Evolutionary conservation across 805 yeast genomes (phyloP).

Genomic region (Lipomyces spencermartinsiae): DNA sequence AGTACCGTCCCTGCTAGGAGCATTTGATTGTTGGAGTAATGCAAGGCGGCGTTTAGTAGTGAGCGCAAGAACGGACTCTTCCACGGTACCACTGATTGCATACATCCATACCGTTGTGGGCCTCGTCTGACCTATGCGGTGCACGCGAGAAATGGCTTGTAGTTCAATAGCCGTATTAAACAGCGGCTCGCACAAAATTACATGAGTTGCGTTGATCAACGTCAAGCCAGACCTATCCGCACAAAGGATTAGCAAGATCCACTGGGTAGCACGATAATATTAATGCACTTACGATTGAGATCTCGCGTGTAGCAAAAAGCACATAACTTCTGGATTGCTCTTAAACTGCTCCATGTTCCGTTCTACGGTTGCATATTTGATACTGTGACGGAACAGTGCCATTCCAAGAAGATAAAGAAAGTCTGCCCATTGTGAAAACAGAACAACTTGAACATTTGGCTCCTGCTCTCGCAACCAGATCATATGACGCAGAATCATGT

Average conservation of each 20-base stretch:
- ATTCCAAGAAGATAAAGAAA: conserved; percentile 68
- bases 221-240: conserved; percentile 71
- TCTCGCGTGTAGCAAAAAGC: conserved; percentile 82
- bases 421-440: conserved; percentile 90
- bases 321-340: conserved; percentile 63
- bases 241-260: not conserved
- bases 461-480: conserved; percentile 65
- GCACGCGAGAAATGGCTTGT: conserved; percentile 91
- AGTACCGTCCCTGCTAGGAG: conserved; percentile 6
- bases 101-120: conserved; percentile 93
- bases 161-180: conserved; percentile 85
- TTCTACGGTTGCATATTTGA: conserved; percentile 62
- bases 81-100: conserved; percentile 81
- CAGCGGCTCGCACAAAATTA: conserved; percentile 89
- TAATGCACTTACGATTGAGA: conserved; percentile 64
- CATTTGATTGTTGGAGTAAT: conserved; percentile 38
- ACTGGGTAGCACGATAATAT: conserved; percentile 13
- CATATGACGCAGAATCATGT: conserved; percentile 76
- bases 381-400: conserved; percentile 66
- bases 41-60: conserved; percentile 65
- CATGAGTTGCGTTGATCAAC: conserved; percentile 89
- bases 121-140: conserved; percentile 85
- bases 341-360: conserved; percentile 41
- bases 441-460: conserved; percentile 73
- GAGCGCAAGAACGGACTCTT: conserved; percentile 79